Percentiles rank a stretch among this genome's conserved stretches.
Evolutionary conservation across 306 rosid species (phyloP).

Genomic region (Casuarina glauca): DNA sequence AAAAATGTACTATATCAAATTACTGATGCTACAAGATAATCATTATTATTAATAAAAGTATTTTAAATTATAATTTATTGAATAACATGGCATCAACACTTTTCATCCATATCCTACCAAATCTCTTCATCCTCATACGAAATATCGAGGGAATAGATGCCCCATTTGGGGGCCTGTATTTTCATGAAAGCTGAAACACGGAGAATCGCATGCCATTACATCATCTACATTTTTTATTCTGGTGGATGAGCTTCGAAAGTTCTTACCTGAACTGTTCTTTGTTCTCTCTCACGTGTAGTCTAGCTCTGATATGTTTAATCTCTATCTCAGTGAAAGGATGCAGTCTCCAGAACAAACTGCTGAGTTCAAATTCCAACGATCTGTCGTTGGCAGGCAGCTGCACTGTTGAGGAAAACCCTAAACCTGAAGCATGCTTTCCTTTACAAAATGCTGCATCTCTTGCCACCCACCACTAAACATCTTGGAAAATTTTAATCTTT

Average conservation of each 20-base stretch:
- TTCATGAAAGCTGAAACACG: constrained; percentile 15
- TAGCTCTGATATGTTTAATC: constrained; percentile 8
- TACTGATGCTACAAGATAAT: too few species aligned
- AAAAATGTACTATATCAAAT: too few species aligned
- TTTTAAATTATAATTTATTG: too few species aligned
- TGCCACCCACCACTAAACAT: constrained; percentile 41
- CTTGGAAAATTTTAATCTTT: too few species aligned
- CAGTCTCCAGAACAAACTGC: constrained; percentile 32
- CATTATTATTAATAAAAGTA: too few species aligned
- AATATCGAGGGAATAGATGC: constrained; percentile 18
- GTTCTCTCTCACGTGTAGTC: constrained; percentile 12
- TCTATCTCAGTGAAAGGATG: constrained; percentile 36
- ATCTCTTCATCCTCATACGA: not conserved
- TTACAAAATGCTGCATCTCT: constrained; percentile 17
- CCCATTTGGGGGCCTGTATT: constrained; percentile 6
- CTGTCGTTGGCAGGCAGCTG: not conserved
- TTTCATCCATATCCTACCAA: not conserved
- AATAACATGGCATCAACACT: not conserved
- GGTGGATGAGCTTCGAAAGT: constrained; percentile 25
- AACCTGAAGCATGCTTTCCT: constrained; percentile 25
- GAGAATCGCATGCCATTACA: not conserved
- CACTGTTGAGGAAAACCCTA: constrained; percentile 24
- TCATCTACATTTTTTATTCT: constrained; percentile 19
- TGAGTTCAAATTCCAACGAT: constrained; percentile 14
- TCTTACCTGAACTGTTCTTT: constrained; percentile 41